Evolutionary conservation across 441 rosid genomes (phyloP).

Genomic region (Codiaeum variegatum): DNA sequence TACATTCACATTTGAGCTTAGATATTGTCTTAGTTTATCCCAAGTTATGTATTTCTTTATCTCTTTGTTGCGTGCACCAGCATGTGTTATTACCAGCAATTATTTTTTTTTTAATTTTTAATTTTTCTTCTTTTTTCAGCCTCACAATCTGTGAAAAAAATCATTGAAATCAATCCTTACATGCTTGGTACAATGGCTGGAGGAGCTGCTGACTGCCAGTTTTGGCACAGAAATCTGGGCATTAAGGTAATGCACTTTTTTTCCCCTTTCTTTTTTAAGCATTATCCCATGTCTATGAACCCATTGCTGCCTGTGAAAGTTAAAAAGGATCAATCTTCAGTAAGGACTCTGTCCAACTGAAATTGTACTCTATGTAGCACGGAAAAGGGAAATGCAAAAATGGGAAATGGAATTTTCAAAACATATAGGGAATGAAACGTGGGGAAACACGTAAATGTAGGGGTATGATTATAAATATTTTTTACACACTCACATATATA

Average conservation of each 20-base stretch:
- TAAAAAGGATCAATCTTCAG: background rate
- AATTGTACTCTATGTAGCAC: too few species aligned
- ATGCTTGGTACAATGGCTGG: slow-evolving; percentile 99
- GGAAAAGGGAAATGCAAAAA: too few species aligned
- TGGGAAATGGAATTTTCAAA: too few species aligned
- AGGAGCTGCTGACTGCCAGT: slow-evolving; percentile 99
- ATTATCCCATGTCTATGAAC: background rate
- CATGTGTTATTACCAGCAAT: background rate
- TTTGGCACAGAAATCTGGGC: slow-evolving; percentile 98
- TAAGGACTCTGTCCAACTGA: background rate
- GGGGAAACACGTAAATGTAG: too few species aligned
- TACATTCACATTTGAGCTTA: background rate
- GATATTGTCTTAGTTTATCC: background rate
- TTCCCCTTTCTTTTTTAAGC: background rate
- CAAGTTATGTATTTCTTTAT: background rate
- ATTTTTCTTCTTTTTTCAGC: slow-evolving; percentile 38
- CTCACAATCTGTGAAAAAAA: slow-evolving; percentile 95
- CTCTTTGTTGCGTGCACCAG: background rate
- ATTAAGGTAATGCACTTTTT: slow-evolving; percentile 55
- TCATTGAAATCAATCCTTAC: slow-evolving; percentile 95
- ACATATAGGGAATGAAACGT: too few species aligned
- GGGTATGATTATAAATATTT: too few species aligned
- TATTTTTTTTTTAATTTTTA: background rate
- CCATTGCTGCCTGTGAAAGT: slow-evolving; percentile 3
- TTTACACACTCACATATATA: too few species aligned